Evolutionary conservation across 495 filamentous ascomycete genomes (phyloP).

Genomic region (Aspergillus egyptiacus): DNA sequence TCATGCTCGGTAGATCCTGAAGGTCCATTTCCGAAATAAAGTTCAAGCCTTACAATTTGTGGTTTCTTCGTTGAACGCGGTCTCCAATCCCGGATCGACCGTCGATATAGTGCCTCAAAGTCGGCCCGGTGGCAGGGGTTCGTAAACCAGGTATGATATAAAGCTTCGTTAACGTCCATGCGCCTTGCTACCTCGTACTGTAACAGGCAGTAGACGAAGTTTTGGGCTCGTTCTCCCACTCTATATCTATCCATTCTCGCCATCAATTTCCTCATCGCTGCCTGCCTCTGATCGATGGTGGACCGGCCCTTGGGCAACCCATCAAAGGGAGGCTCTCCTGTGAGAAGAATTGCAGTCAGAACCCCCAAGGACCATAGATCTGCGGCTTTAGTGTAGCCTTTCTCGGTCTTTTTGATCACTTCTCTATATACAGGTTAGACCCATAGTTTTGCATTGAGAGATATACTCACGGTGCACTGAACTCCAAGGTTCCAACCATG

Average conservation of each 20-base stretch:
- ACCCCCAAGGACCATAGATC: slow-evolving; percentile 61
- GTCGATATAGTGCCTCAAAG: slow-evolving; percentile 44
- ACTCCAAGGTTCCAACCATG: slow-evolving; percentile 57
- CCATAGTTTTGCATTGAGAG: slow-evolving; percentile 4
- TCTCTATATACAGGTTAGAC: slow-evolving; percentile 39
- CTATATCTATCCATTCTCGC: slow-evolving; percentile 26
- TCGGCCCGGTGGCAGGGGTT: slow-evolving; percentile 30
- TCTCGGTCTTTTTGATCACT: slow-evolving; percentile 23
- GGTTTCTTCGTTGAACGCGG: slow-evolving; percentile 18
- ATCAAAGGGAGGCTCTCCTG: slow-evolving; percentile 39
- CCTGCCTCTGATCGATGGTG: slow-evolving; percentile 16
- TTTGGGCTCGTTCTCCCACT: slow-evolving; percentile 38
- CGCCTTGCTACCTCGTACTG: slow-evolving; percentile 44
- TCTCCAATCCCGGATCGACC: slow-evolving; percentile 46
- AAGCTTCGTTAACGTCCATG: slow-evolving; percentile 49
- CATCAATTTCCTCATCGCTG: slow-evolving; percentile 34
- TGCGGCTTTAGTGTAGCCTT: slow-evolving; percentile 54
- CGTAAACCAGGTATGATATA: slow-evolving; percentile 56
- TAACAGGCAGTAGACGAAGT: slow-evolving; percentile 52
- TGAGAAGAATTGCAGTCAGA: slow-evolving; percentile 47
- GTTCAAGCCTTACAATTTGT: slow-evolving; percentile 11
- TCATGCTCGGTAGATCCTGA: background rate
- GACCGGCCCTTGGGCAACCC: slow-evolving; percentile 13
- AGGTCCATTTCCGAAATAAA: background rate
- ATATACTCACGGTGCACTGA: slow-evolving; percentile 65